These are phyloP conservation scores for Artemisia tridentata DNA, from an alignment of 129 eudicot species.

Conservation along the genomic window DNA sequence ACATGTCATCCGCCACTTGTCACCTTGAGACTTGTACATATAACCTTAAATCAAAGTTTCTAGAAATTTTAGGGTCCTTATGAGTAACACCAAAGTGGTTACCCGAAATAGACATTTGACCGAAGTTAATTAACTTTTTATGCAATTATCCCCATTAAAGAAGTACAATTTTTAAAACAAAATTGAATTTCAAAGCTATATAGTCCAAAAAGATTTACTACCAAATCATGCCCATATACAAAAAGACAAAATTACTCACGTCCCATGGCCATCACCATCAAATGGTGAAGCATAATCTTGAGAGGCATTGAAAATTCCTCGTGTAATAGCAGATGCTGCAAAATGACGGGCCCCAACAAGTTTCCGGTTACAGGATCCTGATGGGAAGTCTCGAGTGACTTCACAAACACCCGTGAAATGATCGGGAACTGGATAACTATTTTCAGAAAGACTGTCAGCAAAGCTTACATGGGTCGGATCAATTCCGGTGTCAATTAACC, in stretches of 20 bases:
- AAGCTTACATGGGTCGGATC: conserved; percentile 91
- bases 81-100: no score
- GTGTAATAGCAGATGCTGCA: conserved; percentile 96
- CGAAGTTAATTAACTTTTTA: no score
- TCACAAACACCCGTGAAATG: conserved; percentile 90
- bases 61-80: no score
- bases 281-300: conserved; percentile 96
- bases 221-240: conserved; percentile 3
- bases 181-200: not conserved
- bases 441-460: conserved; percentile 56
- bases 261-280: conserved; percentile 98
- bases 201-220: not conserved
- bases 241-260: conserved; percentile 53
- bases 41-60: no score
- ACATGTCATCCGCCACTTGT: no score
- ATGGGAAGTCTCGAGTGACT: conserved; percentile 90
- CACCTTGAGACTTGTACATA: no score
- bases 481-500: conserved; percentile 91
- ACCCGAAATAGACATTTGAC: no score
- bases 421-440: conserved; percentile 70
- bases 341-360: conserved; percentile 98
- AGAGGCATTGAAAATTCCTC: conserved; percentile 89
- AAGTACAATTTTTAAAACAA: no score
- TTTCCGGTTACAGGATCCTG: conserved; percentile 97
- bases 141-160: no score